A percentile compares a stretch with the other conserved stretches of the same genome.
Evolutionary conservation across 2,329 filamentous ascomycete genomes (phyloP).

Genomic region (Pseudonectria buxi): DNA sequence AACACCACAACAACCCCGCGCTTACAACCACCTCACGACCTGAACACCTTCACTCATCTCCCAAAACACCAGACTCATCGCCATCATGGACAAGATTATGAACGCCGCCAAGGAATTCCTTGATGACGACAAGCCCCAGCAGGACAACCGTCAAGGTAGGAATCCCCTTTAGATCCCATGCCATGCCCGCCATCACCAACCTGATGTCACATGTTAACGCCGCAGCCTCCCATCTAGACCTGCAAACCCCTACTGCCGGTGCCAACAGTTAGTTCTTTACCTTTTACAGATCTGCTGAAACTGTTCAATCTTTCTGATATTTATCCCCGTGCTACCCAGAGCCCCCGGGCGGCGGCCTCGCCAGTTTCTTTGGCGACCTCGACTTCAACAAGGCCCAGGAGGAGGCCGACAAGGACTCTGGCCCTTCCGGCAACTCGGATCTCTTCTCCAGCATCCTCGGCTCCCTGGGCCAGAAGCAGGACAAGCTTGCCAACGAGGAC

Average conservation of each 20-base stretch:
- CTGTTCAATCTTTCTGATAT: background rate
- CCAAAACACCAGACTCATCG: background rate
- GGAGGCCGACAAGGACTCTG: constrained; percentile 40
- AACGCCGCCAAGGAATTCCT: constrained; percentile 33
- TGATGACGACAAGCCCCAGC: constrained; percentile 23
- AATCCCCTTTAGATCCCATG: constrained; percentile 1
- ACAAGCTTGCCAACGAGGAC: constrained; percentile 40
- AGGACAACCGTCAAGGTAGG: constrained; percentile 16
- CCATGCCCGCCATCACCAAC: constrained; percentile 13
- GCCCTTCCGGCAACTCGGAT: constrained; percentile 38
- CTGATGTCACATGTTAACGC: background rate
- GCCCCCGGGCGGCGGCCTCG: constrained; percentile 28
- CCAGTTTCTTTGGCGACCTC: constrained; percentile 38
- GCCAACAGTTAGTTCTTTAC: constrained; percentile 23
- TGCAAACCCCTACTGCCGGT: constrained; percentile 15
- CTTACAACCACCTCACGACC: no score
- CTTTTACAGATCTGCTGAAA: no score
- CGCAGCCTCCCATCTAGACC: constrained; percentile 7
- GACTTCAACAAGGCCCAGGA: constrained; percentile 42
- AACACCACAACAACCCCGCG: no score
- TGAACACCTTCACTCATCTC: background rate
- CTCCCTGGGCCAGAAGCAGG: constrained; percentile 43
- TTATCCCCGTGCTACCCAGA: constrained; percentile 17
- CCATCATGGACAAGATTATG: constrained; percentile 33
- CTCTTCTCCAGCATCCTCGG: constrained; percentile 45